Evolutionary conservation across 345 rosid genomes (phyloP).

Genomic region (Turnera subulata): DNA sequence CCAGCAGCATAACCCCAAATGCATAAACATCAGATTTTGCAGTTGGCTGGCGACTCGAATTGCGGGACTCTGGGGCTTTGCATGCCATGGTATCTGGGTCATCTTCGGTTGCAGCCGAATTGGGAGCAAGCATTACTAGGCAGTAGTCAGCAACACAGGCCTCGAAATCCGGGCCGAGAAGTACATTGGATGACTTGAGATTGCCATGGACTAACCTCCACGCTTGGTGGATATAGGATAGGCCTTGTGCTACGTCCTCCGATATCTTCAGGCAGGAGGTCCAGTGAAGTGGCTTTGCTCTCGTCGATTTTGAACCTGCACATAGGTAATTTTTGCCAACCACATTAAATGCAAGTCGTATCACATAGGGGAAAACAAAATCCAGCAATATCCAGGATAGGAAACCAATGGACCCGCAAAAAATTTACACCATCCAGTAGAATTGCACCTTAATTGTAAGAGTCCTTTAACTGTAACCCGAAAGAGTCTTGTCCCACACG

Average conservation of each 20-base stretch:
- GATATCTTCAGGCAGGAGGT: constrained; percentile 90
- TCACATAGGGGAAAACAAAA: no score
- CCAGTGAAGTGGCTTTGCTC: constrained; percentile 92
- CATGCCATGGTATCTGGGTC: constrained; percentile 40
- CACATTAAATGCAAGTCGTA: no score
- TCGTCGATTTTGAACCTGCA: constrained; percentile 75
- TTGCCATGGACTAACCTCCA: constrained; percentile 93
- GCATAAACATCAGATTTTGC: constrained; percentile 72
- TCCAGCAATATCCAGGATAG: neutral
- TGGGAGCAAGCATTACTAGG: constrained; percentile 43
- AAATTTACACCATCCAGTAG: no score
- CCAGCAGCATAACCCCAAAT: constrained; percentile 69
- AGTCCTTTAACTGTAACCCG: neutral
- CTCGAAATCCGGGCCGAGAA: constrained; percentile 88
- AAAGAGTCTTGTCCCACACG: neutral
- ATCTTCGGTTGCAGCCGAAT: constrained; percentile 19
- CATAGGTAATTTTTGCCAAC: no score
- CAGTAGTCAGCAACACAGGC: constrained; percentile 80
- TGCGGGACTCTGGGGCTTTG: constrained; percentile 58
- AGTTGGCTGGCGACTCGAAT: constrained; percentile 31
- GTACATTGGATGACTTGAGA: constrained; percentile 77
- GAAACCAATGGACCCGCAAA: neutral
- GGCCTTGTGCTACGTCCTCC: constrained; percentile 93
- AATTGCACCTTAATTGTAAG: neutral
- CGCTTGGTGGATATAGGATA: constrained; percentile 91